These are phyloP conservation scores for Apophysomyces trapeziformis DNA, from an alignment of 371 early-diverging fungal genomes.

Conservation along the genomic window DNA sequence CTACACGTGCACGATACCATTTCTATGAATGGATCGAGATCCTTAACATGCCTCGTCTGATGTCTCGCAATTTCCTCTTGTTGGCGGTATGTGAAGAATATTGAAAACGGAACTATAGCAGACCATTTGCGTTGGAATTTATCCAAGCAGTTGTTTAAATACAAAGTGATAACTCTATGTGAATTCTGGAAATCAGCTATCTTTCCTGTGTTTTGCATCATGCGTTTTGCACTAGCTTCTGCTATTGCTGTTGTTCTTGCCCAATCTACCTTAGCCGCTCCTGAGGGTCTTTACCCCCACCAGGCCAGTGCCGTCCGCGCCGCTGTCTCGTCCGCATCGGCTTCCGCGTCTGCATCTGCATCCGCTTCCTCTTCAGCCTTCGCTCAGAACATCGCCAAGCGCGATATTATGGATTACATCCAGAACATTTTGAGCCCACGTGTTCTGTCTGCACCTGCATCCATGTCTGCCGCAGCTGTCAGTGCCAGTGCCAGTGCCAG, in stretches of 20 bases:
- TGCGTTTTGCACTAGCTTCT: constrained; percentile 8
- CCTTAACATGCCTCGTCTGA: background rate
- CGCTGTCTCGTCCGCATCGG: background rate
- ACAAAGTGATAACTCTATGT: background rate
- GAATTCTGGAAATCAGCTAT: background rate
- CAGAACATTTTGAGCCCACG: constrained; percentile 1
- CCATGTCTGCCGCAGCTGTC: background rate
- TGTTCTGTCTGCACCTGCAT: background rate
- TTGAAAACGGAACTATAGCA: constrained; percentile 8
- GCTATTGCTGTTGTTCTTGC: constrained; percentile 1
- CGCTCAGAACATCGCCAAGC: background rate
- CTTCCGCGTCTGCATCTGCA: background rate
- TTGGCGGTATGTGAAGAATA: constrained; percentile 7
- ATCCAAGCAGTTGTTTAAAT: background rate
- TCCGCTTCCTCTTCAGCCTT: background rate
- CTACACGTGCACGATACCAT: background rate
- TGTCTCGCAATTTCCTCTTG: background rate
- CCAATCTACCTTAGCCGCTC: constrained; percentile 2
- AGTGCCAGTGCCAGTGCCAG: too few species aligned
- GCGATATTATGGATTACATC: constrained; percentile 5
- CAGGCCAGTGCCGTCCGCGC: background rate
- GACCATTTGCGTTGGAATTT: constrained; percentile 1
- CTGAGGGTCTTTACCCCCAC: background rate
- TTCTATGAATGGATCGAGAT: constrained; percentile 1
- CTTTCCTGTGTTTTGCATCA: background rate